A percentile compares a stretch with the other conserved stretches of the same genome.
Conservation (phyloP, 2,329 filamentous ascomycete species). For the Xylaria sp. region DNA sequence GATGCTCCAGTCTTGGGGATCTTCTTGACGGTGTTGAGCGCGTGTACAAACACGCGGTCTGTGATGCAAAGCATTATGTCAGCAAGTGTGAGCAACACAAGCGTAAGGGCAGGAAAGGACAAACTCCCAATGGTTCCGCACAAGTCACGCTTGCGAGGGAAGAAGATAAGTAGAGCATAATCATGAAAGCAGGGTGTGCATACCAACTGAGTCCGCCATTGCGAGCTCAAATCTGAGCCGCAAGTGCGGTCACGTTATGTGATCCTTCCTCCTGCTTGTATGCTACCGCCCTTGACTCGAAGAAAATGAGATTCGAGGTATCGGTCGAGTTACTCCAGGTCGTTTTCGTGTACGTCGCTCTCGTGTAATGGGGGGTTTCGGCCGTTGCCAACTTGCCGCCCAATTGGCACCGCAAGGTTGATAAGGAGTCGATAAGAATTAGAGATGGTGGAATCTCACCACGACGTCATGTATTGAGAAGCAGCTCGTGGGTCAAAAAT, state of each 20-base stretch:
- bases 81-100: constrained; percentile 1
- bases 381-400: constrained; percentile 5
- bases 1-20: constrained; percentile 92
- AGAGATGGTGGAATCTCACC: neutral
- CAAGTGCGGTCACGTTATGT: constrained; percentile 17
- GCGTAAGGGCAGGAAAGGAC: neutral
- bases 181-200: constrained; percentile 2
- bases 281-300: neutral
- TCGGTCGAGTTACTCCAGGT: neutral
- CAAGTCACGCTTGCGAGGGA: neutral
- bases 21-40: constrained; percentile 97
- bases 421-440: neutral
- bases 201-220: constrained; percentile 62
- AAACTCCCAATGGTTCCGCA: neutral
- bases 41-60: constrained; percentile 99
- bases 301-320: neutral
- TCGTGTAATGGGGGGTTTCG: neutral
- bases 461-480: constrained; percentile 4
- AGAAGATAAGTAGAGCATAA: neutral
- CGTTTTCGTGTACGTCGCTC: neutral
- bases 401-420: constrained; percentile 3
- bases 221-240: constrained; percentile 29
- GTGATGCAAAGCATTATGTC: constrained; percentile 13
- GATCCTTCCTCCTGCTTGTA: neutral
- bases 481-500: neutral